phyloP scores from a whole-genome alignment of 306 rosid species.

The Pyrus bretschneideri region DNA sequence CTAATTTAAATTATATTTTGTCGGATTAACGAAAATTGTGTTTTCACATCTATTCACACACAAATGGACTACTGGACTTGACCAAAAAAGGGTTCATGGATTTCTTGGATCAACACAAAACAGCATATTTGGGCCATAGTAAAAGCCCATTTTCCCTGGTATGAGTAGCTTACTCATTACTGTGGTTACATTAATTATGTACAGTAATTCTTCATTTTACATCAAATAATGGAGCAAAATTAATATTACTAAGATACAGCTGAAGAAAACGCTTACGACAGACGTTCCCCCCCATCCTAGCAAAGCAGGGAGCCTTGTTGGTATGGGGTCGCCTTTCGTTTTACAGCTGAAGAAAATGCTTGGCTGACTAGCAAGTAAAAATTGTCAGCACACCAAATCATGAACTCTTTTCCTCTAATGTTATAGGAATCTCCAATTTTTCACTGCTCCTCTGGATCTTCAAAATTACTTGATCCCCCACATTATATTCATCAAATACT shows the following conservation, averaged over 20 bases:
- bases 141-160: not conserved
- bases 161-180: not conserved
- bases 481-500: constrained; percentile 63
- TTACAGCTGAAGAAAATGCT: not conserved
- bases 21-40: not conserved
- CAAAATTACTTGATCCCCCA: constrained; percentile 60
- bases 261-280: not conserved
- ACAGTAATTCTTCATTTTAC: constrained; percentile 1
- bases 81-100: not conserved
- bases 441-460: constrained; percentile 64
- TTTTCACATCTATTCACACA: constrained; percentile 9
- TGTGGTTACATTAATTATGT: not conserved
- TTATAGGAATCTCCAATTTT: constrained; percentile 55
- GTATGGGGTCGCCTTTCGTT: too few species aligned
- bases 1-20: too few species aligned
- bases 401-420: constrained; percentile 60
- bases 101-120: not conserved
- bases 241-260: not conserved
- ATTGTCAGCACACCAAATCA: constrained; percentile 2
- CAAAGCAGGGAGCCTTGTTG: too few species aligned
- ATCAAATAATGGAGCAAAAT: not conserved
- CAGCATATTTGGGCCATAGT: not conserved
- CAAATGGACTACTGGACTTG: too few species aligned
- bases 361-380: not conserved
- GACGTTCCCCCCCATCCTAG: too few species aligned